Conservation (phyloP, 768 basidiomycete species). For the Mycena belliarum region DNA sequence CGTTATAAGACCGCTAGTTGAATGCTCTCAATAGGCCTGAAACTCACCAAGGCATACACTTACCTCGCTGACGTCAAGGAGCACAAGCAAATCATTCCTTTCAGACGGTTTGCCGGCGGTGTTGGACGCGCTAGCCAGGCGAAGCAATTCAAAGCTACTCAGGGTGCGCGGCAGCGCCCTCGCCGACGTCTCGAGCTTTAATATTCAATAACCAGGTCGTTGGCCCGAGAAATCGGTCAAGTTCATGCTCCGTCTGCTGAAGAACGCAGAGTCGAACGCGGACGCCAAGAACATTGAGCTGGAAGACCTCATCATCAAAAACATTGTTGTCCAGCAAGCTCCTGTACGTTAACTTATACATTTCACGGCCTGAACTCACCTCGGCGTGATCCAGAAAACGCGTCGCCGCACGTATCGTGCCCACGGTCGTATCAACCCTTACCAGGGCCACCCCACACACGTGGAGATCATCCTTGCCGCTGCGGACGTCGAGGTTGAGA, state of each 20-base stretch:
- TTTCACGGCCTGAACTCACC: conserved; percentile 6
- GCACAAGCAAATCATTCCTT: conserved; percentile 96
- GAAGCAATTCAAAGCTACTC: conserved; percentile 94
- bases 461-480: conserved; percentile 91
- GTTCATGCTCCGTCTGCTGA: conserved; percentile 91
- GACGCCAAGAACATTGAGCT: conserved; percentile 95
- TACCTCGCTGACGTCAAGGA: conserved; percentile 94
- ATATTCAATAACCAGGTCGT: conserved; percentile 88
- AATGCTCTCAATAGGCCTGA: conserved; percentile 61
- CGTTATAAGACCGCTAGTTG: background rate
- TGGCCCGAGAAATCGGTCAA: conserved; percentile 99
- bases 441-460: conserved; percentile 97
- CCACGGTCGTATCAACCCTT: conserved; percentile 97
- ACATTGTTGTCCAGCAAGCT: conserved; percentile 98
- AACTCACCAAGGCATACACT: conserved; percentile 90
- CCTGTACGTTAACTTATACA: conserved; percentile 66
- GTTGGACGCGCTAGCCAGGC: conserved; percentile 94
- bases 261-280: conserved; percentile 99
- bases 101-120: conserved; percentile 93
- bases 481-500: conserved; percentile 82
- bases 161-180: conserved; percentile 73
- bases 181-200: too few relatives aligned
- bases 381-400: conserved; percentile 67
- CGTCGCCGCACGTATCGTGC: conserved; percentile 99
- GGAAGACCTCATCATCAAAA: conserved; percentile 92